Evolutionary conservation across 805 yeast species (phyloP).

Genomic region (Komagataella pastoris): DNA sequence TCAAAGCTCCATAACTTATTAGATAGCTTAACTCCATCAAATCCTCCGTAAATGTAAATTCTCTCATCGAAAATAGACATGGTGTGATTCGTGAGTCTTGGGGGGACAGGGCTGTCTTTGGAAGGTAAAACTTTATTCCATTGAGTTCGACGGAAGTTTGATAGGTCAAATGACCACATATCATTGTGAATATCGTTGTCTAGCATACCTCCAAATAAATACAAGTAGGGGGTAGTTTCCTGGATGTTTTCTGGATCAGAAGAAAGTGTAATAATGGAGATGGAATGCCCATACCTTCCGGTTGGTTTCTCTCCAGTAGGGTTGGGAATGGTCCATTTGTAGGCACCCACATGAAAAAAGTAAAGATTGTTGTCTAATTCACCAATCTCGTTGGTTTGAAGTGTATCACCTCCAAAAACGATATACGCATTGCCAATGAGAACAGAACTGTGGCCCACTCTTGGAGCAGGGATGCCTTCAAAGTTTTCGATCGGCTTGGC

Average conservation of each 20-base stretch:
- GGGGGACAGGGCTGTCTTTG: constrained; percentile 16
- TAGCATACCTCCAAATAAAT: constrained; percentile 90
- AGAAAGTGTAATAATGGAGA: constrained; percentile 57
- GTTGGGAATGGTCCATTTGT: constrained; percentile 69
- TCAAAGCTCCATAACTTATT: constrained; percentile 77
- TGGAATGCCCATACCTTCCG: constrained; percentile 91
- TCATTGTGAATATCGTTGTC: constrained; percentile 77
- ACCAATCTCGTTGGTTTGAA: constrained; percentile 56
- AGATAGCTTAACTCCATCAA: constrained; percentile 52
- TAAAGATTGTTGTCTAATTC: constrained; percentile 84
- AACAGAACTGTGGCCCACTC: constrained; percentile 92
- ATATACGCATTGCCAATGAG: constrained; percentile 92
- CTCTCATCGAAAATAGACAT: constrained; percentile 71
- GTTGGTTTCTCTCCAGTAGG: constrained; percentile 67
- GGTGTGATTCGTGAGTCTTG: constrained; percentile 67
- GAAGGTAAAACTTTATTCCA: constrained; percentile 66
- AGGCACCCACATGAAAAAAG: constrained; percentile 66
- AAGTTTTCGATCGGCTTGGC: constrained; percentile 52
- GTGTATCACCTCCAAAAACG: constrained; percentile 94
- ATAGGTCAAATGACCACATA: constrained; percentile 73
- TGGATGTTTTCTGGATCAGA: constrained; percentile 16
- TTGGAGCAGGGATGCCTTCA: constrained; percentile 81
- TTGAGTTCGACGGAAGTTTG: constrained; percentile 70
- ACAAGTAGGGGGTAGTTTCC: constrained; percentile 33
- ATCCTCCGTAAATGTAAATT: constrained; percentile 85